Evolutionary conservation across 2,329 filamentous ascomycete genomes (phyloP), one percentile per base, ranked within the genome.

Genomic region (Sarocladiaceae sp.): DNA sequence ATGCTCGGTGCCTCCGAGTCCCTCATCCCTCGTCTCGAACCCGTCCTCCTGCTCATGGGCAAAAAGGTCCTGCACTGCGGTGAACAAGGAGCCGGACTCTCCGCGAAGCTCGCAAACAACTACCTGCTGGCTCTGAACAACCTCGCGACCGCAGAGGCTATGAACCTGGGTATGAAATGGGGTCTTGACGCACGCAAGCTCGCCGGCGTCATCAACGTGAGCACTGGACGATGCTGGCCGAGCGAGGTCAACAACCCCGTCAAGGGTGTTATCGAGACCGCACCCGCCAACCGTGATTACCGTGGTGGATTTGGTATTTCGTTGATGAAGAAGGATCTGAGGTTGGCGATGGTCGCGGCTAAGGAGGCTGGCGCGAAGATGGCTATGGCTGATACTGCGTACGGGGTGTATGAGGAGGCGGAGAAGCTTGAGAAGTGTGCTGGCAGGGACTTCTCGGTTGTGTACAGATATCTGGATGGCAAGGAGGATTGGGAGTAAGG

Each of bases 231-330:
- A 58, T 97, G 92, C 77, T 99, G 94, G 94, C 91, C 93, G 1
- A 94, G 87, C 62, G 92, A 97, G 71, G 76, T 96, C 56, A 99
- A 99, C 71, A 97, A 97, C 65, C 94, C 94, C 0, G 91, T 97
- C 3, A 84, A 84, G 11, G 92, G 91, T 13, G 91, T 97, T 0
- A 78, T 93, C 20, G 83, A 86, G 55, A 82, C 79, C 1, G 82
- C 90, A 2, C 91, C 93, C 0, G 87, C 91, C 0, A 81, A 78
- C 52, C 77, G 87, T 53, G 91, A 87, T 51, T 99, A 91, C 61
- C 69, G 73, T 17, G 89, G 89, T 42, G 89, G 89, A 0, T 94
- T 93, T 58, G 87, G 87, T 2, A 81, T 93, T 53, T 77, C 77
- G 35, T 70, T 94, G 58, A 93, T 94, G 89, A 83, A 82, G 65